phyloP scores from a whole-genome alignment of 148 eudicot species.

The Talinum fruticosum region DNA sequence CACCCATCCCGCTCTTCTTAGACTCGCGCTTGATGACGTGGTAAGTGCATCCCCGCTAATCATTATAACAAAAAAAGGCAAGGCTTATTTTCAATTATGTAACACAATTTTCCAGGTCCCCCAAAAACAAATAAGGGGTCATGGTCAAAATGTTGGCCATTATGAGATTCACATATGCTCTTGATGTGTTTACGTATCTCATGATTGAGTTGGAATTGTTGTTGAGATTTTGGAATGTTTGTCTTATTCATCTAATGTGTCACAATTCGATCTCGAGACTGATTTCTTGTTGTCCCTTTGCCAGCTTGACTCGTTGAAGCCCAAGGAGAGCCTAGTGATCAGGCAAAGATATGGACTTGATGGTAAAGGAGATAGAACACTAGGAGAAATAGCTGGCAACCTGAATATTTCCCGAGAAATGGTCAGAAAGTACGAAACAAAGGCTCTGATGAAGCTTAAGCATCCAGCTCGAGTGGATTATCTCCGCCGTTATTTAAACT shows the following conservation, averaged over 20 bases:
- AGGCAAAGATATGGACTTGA: constrained; percentile 97
- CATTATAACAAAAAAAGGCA: too few relatives aligned
- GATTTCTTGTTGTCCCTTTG: neutral
- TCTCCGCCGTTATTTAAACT: constrained; percentile 60
- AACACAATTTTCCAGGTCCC: neutral
- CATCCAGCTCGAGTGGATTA: constrained; percentile 87
- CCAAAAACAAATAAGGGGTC: neutral
- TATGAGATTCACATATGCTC: neutral
- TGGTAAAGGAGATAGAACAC: constrained; percentile 86
- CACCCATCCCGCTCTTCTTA: constrained; percentile 80
- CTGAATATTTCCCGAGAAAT: constrained; percentile 91
- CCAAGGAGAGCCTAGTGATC: constrained; percentile 94
- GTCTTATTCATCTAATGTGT: neutral
- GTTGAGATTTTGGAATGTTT: neutral
- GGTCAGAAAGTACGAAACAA: constrained; percentile 93
- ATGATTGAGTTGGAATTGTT: neutral
- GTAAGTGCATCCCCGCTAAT: constrained; percentile 36
- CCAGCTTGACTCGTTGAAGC: constrained; percentile 96
- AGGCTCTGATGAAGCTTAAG: constrained; percentile 94
- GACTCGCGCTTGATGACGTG: constrained; percentile 98
- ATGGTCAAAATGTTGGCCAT: neutral
- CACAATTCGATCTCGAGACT: neutral
- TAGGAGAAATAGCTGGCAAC: constrained; percentile 91
- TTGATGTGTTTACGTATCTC: neutral
- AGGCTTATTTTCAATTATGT: too few relatives aligned